Conservation (phyloP, 2,329 filamentous ascomycete species). For the Sclerotinia subarctica region DNA sequence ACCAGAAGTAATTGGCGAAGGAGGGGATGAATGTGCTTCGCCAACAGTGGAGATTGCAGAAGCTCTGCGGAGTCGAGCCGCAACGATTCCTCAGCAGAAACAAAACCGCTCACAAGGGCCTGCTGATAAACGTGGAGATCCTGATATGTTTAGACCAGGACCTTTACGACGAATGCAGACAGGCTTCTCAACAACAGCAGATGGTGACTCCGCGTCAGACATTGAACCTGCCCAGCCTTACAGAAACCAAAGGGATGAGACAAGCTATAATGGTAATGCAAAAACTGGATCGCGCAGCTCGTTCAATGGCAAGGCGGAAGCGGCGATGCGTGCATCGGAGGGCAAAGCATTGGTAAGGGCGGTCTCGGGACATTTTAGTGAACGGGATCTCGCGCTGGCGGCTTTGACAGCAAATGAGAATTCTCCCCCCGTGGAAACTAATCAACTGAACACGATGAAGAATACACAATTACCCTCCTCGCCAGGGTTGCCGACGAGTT, state of each 20-base stretch:
- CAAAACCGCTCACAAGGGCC: not conserved
- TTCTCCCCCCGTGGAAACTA: constrained; percentile 27
- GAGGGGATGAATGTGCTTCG: constrained; percentile 71
- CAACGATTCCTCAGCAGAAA: constrained; percentile 25
- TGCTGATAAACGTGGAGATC: constrained; percentile 15
- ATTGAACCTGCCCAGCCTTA: not conserved
- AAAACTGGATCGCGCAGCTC: constrained; percentile 24
- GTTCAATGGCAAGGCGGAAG: constrained; percentile 46
- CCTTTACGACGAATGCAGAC: constrained; percentile 58
- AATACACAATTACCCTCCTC: constrained; percentile 26
- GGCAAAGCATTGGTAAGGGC: constrained; percentile 53
- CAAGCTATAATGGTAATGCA: not conserved
- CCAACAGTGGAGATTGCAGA: constrained; percentile 61
- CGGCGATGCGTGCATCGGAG: constrained; percentile 59
- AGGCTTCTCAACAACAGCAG: constrained; percentile 18
- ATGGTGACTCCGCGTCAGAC: constrained; percentile 16
- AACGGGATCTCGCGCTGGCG: constrained; percentile 10
- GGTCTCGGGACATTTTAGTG: constrained; percentile 21
- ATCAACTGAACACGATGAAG: constrained; percentile 33
- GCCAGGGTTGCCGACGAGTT: constrained; percentile 22
- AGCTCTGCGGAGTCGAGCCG: constrained; percentile 45
- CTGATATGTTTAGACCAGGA: constrained; percentile 47
- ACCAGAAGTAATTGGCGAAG: constrained; percentile 84
- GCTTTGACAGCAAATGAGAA: constrained; percentile 19
- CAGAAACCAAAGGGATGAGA: constrained; percentile 2